Percentiles rank a stretch among this genome's conserved stretches.
Evolutionary conservation across 1,284 basidiomycete species (phyloP).

Genomic region (Trametes sp.): DNA sequence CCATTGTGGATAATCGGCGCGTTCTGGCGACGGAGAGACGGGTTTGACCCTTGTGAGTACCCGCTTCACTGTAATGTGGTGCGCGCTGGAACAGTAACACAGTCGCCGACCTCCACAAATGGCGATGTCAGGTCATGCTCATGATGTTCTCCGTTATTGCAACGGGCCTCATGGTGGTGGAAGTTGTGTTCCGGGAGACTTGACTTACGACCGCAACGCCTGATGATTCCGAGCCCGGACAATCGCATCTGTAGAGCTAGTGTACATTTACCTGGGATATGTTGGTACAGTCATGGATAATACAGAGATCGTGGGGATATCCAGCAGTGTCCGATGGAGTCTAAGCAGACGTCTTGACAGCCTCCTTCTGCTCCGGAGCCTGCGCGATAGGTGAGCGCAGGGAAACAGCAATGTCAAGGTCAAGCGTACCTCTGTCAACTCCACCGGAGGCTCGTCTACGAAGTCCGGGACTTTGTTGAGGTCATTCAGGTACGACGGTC

Average conservation of each 20-base stretch:
- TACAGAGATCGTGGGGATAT: slow-evolving; percentile 19
- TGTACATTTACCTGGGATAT: slow-evolving; percentile 23
- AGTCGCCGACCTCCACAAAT: slow-evolving; percentile 34
- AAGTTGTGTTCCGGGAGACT: slow-evolving; percentile 29
- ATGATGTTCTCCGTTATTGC: slow-evolving; percentile 32
- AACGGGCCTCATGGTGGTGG: slow-evolving; percentile 28
- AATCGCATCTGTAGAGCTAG: slow-evolving; percentile 1
- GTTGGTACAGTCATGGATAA: slow-evolving; percentile 22
- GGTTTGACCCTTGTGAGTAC: slow-evolving; percentile 33
- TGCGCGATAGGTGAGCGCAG: neutral
- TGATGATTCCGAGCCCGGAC: too few species aligned
- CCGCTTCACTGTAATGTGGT: neutral
- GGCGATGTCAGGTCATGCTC: slow-evolving; percentile 33
- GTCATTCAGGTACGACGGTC: slow-evolving; percentile 85
- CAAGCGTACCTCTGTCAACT: slow-evolving; percentile 59
- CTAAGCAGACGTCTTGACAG: slow-evolving; percentile 42
- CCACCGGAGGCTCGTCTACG: slow-evolving; percentile 85
- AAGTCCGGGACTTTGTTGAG: slow-evolving; percentile 90
- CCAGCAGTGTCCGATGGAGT: neutral
- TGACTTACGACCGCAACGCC: neutral
- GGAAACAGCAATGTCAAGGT: neutral
- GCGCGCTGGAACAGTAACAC: neutral
- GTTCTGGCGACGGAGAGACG: slow-evolving; percentile 23
- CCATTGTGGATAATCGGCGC: slow-evolving; percentile 35
- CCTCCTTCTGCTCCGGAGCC: slow-evolving; percentile 39